Evolutionary conservation across 2,329 filamentous ascomycete genomes (phyloP), one percentile per base, ranked within the genome.

Genomic region (Alternaria atra): DNA sequence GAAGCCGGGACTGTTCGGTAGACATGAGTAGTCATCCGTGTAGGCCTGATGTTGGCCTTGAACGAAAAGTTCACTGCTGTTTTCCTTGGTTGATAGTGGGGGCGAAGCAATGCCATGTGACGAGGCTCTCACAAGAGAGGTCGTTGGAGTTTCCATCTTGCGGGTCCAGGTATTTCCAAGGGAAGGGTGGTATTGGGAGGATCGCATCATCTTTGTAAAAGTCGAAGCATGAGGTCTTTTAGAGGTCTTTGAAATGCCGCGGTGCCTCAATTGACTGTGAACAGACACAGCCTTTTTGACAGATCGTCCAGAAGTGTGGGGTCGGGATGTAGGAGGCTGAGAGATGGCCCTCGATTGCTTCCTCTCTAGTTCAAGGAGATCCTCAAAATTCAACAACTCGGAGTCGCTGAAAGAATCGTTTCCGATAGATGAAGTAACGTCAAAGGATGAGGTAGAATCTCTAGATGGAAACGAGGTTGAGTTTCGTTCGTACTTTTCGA

Each of bases 191-290:
- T 79, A 80, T 57, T 83, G 81, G 23, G 83, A 82, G 40, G 85
- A 81, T 67, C 81, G 84, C 81, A 86, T 86, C 81, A 87, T 84
- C 69, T 83, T 86, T 43, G 83, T 44, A 79, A 82, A 69, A 32
- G 56, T 58, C 44, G 67, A 57, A 15, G 60, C 52, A 4, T 65
- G 55, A 25, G 67, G 58, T 42, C 67, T 75, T 46, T 66, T 75
- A 2, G 56, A 44, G 2, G 59, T 52, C 27, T 73, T 77, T 12
- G 70, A 67, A 27, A 73, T 63, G 1, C 70, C 70, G 44, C 71
- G 65, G 35, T 67, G 60, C 35, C 63, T 43, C 23, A 68, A 63
- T 39, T 62, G 65, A 47, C 68, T 64, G 43, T 67, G 65, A 44
- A 67, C 73, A 23, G 70, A 69, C 4, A 62, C 60, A 59, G 73